A percentile compares a stretch with the other conserved stretches of the same genome.
Evolutionary conservation across 2,329 filamentous ascomycete genomes (phyloP).

Genomic region (Aspergillus udagawae): DNA sequence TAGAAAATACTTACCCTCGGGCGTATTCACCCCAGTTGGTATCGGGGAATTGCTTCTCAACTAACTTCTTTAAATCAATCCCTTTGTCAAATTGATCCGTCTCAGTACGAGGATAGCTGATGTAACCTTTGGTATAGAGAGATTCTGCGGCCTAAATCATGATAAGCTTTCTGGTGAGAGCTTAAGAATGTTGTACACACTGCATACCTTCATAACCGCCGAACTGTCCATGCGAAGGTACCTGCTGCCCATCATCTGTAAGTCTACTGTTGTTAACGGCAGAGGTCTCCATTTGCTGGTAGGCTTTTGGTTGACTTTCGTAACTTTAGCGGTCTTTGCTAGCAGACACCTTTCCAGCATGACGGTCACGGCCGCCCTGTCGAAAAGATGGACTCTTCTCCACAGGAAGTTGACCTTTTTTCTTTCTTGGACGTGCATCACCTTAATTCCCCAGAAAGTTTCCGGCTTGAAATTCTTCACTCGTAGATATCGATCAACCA

Average conservation of each 20-base stretch:
- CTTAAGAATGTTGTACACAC: background rate
- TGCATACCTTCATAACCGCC: slow-evolving; percentile 70
- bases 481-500: slow-evolving; percentile 91
- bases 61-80: slow-evolving; percentile 75
- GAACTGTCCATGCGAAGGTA: slow-evolving; percentile 90
- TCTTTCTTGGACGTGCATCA: slow-evolving; percentile 71
- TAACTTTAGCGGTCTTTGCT: slow-evolving; percentile 73
- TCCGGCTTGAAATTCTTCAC: slow-evolving; percentile 94
- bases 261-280: slow-evolving; percentile 88
- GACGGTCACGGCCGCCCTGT: slow-evolving; percentile 73
- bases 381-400: slow-evolving; percentile 79
- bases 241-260: slow-evolving; percentile 90
- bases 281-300: slow-evolving; percentile 92
- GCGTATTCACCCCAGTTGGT: slow-evolving; percentile 76
- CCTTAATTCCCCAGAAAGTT: slow-evolving; percentile 85
- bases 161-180: background rate
- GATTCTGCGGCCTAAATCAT: slow-evolving; percentile 61
- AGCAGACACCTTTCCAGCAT: slow-evolving; percentile 80
- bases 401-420: slow-evolving; percentile 82
- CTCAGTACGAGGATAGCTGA: slow-evolving; percentile 96
- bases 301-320: slow-evolving; percentile 82
- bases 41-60: slow-evolving; percentile 80
- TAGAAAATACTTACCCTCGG: slow-evolving; percentile 46
- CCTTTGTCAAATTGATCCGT: slow-evolving; percentile 91
- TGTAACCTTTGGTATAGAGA: slow-evolving; percentile 91